These are phyloP conservation scores for Mycena indigotica DNA, from an alignment of 768 basidiomycete species.

Conservation along the genomic window DNA sequence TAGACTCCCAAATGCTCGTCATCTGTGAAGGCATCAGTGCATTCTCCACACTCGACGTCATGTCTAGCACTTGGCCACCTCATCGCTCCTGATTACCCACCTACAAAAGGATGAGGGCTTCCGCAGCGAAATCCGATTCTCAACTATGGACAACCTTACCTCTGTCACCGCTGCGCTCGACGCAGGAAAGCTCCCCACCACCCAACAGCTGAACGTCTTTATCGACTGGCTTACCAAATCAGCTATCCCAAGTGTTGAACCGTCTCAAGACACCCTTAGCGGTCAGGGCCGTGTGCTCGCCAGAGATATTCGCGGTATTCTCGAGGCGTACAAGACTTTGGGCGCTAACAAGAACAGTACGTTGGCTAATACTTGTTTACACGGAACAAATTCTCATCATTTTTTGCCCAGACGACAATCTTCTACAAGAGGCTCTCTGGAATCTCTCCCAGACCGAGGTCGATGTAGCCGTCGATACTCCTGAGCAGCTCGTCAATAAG, in stretches of 20 bases:
- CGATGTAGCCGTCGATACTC: slow-evolving; percentile 43
- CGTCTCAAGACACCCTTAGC: slow-evolving; percentile 48
- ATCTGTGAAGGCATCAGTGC: background rate
- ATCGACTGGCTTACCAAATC: slow-evolving; percentile 59
- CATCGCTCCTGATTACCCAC: background rate
- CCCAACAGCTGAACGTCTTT: slow-evolving; percentile 54
- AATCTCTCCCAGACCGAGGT: slow-evolving; percentile 52
- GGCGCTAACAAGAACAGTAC: slow-evolving; percentile 60
- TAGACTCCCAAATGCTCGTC: too few relatives aligned
- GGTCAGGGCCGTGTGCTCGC: slow-evolving; percentile 57
- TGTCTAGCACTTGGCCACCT: too few relatives aligned
- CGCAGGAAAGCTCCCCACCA: slow-evolving; percentile 70
- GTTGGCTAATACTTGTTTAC: slow-evolving; percentile 6
- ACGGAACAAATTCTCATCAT: too few relatives aligned
- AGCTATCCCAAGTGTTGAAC: slow-evolving; percentile 49
- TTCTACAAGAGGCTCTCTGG: slow-evolving; percentile 68
- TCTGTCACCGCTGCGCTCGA: slow-evolving; percentile 67
- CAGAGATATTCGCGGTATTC: slow-evolving; percentile 48
- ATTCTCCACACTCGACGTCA: background rate
- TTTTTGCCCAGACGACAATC: slow-evolving; percentile 60
- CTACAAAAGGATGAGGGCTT: background rate
- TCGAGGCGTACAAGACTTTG: slow-evolving; percentile 61
- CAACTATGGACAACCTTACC: slow-evolving; percentile 63
- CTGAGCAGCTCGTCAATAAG: slow-evolving; percentile 33
- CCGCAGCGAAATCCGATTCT: background rate